Evolutionary conservation across 129 eudicot genomes (phyloP), one percentile per base, ranked within the genome.

Genomic region (Scalesia atractyloides): DNA sequence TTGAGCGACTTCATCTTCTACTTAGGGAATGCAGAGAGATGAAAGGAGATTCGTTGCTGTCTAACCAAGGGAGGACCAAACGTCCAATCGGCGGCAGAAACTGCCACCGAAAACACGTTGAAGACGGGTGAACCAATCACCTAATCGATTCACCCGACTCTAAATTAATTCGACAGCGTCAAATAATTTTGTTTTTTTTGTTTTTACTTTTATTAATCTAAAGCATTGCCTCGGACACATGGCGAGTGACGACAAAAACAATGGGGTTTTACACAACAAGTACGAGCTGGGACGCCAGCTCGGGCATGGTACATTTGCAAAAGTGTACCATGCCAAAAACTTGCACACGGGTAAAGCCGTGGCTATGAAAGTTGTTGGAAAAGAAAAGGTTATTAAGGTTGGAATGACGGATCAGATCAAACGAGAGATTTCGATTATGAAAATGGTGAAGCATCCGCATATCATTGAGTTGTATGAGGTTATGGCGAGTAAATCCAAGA

Each of bases 101-200:
- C 53, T 80, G 84, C 72, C 84, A 80, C 80, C 84, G 84, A 9
- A 80, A 80, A 75, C 80, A 80, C 80, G 84, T 80, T 0, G 83
- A 80, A 68, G 83, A 80, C 83, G 83, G 83, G 83, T 75, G 80
- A 76, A 73, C 14, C 4, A 17, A 3, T 63, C 58, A 1, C 7
- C 53, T 1, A 8, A 10, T 58, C 1, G 2, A 5, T 59, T 13
- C 22, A 26, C 1, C 43, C 17, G 2, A 9, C 63, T 52, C 12
- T 30, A 30, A 30, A 3, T 30, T 30, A 30, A 30, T 30, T 30
- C 30, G 30, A 24, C 30, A 24, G 30, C 30, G 30, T 24, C 30
- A 3, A 24, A 1, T 24, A 24, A 36, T 11, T 14, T 49, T 6
- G 33, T 41, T 24, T 48, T 47, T 33, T 20, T 46, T 57, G 18